A percentile compares a stretch with the other conserved stretches of the same genome.
phyloP scores from a whole-genome alignment of 2,329 filamentous ascomycete genomes.

The Sporothrix schenckii region DNA sequence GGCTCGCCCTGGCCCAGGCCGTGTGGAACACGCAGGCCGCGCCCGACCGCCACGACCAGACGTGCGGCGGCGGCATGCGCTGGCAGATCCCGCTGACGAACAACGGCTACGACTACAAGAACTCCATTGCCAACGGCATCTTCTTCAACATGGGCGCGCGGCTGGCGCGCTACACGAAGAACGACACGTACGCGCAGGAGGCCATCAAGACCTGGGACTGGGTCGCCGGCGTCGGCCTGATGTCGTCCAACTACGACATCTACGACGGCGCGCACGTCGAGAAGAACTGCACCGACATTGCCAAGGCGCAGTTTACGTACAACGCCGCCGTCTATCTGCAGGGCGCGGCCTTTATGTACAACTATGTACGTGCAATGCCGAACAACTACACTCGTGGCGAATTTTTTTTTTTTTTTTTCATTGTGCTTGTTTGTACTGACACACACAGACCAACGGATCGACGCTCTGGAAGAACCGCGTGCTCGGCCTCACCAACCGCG shows the following conservation, averaged over 20 bases:
- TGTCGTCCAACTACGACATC: constrained; percentile 60
- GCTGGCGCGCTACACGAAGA: constrained; percentile 72
- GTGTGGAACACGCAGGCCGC: constrained; percentile 78
- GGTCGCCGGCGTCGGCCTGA: constrained; percentile 60
- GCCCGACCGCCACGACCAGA: constrained; percentile 64
- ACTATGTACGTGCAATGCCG: constrained; percentile 44
- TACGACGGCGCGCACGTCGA: constrained; percentile 64
- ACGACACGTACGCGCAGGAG: constrained; percentile 76
- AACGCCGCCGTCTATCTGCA: constrained; percentile 36
- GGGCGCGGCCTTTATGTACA: constrained; percentile 38
- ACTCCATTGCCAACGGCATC: constrained; percentile 55
- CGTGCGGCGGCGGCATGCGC: constrained; percentile 72
- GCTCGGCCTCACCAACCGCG: constrained; percentile 57
- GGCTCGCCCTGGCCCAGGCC: constrained; percentile 73
- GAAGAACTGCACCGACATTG: constrained; percentile 60
- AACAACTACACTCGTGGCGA: not conserved
- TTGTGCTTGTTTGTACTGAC: too few species aligned
- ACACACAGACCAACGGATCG: constrained; percentile 54
- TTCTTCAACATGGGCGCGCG: constrained; percentile 61
- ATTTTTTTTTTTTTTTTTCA: not conserved
- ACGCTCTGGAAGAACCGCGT: constrained; percentile 58
- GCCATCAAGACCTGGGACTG: constrained; percentile 74
- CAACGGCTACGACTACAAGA: constrained; percentile 73
- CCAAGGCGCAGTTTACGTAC: constrained; percentile 37
- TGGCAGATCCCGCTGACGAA: constrained; percentile 89